phyloP scores from a whole-genome alignment of 164 flowering plant genomes.

The Cinnamomum micranthum region DNA sequence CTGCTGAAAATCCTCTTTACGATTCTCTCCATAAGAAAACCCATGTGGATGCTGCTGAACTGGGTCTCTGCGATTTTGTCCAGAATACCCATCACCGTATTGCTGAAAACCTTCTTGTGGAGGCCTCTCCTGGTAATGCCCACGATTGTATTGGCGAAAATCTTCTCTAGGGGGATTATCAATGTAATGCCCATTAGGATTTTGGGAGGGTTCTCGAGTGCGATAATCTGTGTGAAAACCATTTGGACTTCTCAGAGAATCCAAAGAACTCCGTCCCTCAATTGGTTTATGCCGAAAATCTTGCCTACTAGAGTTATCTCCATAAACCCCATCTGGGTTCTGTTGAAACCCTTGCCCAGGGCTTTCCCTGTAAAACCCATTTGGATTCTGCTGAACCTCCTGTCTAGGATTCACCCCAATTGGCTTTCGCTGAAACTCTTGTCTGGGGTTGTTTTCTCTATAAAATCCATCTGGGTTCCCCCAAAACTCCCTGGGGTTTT shows the following conservation, averaged over 20 bases:
- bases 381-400: conserved; percentile 8
- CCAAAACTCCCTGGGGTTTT: background rate
- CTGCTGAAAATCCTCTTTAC: conserved; percentile 2
- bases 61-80: background rate
- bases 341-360: conserved; percentile 9
- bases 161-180: conserved; percentile 9
- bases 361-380: conserved; percentile 8
- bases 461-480: background rate
- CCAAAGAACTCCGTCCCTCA: background rate
- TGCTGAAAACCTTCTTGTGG: conserved; percentile 8
- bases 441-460: background rate
- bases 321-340: conserved; percentile 12
- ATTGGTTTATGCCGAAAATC: conserved; percentile 2
- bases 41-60: background rate
- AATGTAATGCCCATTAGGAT: conserved; percentile 5
- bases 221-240: background rate
- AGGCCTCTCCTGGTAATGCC: conserved; percentile 7
- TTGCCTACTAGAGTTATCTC: conserved; percentile 1
- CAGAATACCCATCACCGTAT: conserved; percentile 9
- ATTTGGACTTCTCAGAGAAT: background rate
- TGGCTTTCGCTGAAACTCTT: conserved; percentile 9
- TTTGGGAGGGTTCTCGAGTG: conserved; percentile 5
- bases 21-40: background rate
- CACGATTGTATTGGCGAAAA: conserved; percentile 8
- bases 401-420: conserved; percentile 3